Base-by-base conservation (phyloP, 306 rosid species). In the Delonix regia region DNA sequence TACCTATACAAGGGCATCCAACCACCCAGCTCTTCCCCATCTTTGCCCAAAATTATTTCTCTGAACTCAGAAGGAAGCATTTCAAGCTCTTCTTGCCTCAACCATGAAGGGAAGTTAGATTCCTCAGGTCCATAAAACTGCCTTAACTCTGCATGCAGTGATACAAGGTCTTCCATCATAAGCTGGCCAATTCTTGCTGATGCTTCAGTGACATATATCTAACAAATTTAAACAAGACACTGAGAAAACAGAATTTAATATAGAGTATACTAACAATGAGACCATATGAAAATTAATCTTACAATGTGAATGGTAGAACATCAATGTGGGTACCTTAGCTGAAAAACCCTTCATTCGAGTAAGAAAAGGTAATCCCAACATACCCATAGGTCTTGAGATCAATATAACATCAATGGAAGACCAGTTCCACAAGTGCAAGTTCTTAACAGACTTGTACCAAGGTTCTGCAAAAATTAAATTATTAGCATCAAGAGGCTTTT, bases 101-200 rank as follows among this genome's bases (percentile, higher is more conserved):
- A 49, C 99, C 97, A 88, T 30, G 39, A 64, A 51, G 97, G 92
- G 73, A 86, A 84, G 79, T 28, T 78, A 51, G 86, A 79, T 28
- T 83, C 88, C 74, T 79, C 85, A 9, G 85, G 83, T 79, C 97
- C 99, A 51, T 90, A 92, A 78, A 90, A 86, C 86, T 90, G 91
- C 81, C 87, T 92, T 73, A 89, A 80, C 45, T 94, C 99, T 41
- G 63, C 81, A 78, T 94, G 97, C 93, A 87, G 88, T 48, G 91
- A 81, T 76, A 92, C 82, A 87, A 94, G 95, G 64, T 94, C 97
- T 80, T 92, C 93, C 97, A 94, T 87, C 97, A 94, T 84, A 83
- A 94, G 85, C 83, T 86, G 87, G 69, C 97, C 99, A 24, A 94
- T 75, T 81, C 87, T 90, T 28, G 89, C 82, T 1, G 98, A 63